Conservation (phyloP, 73 alveolate species). For the Breviolum minutum region DNA sequence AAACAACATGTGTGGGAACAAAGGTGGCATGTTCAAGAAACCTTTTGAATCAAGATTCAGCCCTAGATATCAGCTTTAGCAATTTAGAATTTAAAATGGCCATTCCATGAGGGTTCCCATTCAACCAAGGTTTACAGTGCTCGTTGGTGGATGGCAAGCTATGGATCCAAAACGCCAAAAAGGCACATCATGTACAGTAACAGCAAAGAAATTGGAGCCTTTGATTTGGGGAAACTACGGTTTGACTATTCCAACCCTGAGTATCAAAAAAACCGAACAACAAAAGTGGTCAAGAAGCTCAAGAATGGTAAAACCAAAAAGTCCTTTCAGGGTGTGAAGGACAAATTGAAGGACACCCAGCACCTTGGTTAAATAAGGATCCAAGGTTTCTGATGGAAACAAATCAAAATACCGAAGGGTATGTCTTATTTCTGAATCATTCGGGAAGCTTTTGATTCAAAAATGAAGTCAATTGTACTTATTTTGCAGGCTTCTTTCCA, state of each 20-base stretch:
- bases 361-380: background rate
- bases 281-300: background rate
- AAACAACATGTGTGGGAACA: background rate
- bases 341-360: background rate
- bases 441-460: no score
- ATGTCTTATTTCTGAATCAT: background rate
- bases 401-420: background rate
- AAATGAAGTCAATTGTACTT: no score
- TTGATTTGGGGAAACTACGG: background rate
- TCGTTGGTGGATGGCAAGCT: slow-evolving; percentile 34
- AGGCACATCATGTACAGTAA: background rate
- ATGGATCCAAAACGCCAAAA: background rate
- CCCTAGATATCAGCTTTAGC: background rate
- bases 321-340: background rate
- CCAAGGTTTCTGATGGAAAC: background rate
- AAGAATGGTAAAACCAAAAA: background rate
- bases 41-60: background rate
- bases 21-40: background rate
- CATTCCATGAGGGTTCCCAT: background rate
- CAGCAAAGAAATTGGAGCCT: background rate
- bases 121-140: background rate
- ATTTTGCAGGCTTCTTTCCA: no score
- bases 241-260: background rate
- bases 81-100: background rate
- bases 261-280: background rate